A percentile compares a stretch with the other conserved stretches of the same genome.
These are phyloP conservation scores for Neonectria sp. DNA, from an alignment of 2,329 filamentous ascomycete species.

Conservation along the genomic window DNA sequence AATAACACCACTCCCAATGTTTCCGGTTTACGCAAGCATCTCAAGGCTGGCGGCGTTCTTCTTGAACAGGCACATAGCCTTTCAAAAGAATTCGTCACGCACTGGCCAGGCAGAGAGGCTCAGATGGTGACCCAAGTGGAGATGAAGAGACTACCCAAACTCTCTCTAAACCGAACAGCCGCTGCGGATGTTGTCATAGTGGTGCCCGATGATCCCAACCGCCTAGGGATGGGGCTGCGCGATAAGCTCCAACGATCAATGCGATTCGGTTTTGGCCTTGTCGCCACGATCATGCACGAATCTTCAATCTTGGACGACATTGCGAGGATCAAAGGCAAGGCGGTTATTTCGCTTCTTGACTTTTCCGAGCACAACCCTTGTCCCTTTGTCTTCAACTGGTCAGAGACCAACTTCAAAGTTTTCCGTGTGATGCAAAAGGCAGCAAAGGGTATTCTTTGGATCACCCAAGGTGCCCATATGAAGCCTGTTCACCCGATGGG, in stretches of 20 bases:
- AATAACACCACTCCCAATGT: conserved; percentile 32
- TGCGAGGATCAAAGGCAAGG: conserved; percentile 40
- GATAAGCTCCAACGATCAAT: not conserved
- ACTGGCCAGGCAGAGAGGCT: conserved; percentile 1
- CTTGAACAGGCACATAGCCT: conserved; percentile 34
- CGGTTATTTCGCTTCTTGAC: conserved; percentile 65
- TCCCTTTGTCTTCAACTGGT: conserved; percentile 57
- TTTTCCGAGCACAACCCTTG: conserved; percentile 47
- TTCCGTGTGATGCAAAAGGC: conserved; percentile 58
- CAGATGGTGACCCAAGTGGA: conserved; percentile 26
- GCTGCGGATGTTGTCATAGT: conserved; percentile 34
- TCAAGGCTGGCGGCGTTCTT: conserved; percentile 50
- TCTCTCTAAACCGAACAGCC: not conserved
- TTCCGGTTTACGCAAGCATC: conserved; percentile 37
- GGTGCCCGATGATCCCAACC: conserved; percentile 31
- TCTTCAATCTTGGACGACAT: conserved; percentile 31
- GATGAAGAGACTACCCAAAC: not conserved
- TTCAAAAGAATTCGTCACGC: not conserved
- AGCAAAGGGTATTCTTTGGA: conserved; percentile 62
- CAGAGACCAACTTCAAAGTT: conserved; percentile 54
- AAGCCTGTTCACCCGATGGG: conserved; percentile 52
- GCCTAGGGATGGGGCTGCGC: not conserved
- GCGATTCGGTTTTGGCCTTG: not conserved
- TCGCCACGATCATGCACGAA: conserved; percentile 12
- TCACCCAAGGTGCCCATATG: conserved; percentile 60